Percentiles rank a stretch among this genome's conserved stretches.
Conservation (phyloP, 768 basidiomycete species). For the Pisolithus microcarpus region DNA sequence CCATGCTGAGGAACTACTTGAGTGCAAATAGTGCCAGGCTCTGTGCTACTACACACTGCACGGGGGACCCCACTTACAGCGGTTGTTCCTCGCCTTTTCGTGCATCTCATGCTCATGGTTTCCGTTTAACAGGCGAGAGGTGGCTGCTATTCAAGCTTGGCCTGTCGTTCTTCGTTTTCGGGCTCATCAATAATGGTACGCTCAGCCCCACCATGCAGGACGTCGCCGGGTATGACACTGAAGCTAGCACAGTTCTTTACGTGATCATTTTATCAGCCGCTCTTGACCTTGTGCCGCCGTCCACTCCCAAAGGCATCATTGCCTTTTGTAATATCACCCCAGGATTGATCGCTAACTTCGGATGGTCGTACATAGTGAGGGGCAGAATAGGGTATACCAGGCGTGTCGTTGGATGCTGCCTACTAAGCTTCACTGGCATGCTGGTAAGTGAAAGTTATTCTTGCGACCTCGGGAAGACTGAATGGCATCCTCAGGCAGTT, state of each 20-base stretch:
- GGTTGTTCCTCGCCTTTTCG: conserved; percentile 2
- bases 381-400: conserved; percentile 77
- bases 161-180: conserved; percentile 85
- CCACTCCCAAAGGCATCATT: conserved; percentile 91
- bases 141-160: conserved; percentile 33
- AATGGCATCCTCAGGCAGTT: conserved; percentile 48
- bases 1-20: conserved; percentile 1
- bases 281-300: conserved; percentile 84
- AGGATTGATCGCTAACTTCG: conserved; percentile 76
- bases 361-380: conserved; percentile 86
- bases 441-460: conserved; percentile 46
- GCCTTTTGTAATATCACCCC: conserved; percentile 94
- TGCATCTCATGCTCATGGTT: conserved; percentile 12
- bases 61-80: conserved; percentile 14
- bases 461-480: no score
- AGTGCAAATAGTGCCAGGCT: background rate
- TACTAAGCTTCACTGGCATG: conserved; percentile 78
- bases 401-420: conserved; percentile 68
- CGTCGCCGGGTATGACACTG: background rate
- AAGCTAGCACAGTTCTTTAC: conserved; percentile 60
- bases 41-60: no score
- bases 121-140: conserved; percentile 13
- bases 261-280: conserved; percentile 97
- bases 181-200: conserved; percentile 85
- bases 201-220: background rate